These are phyloP conservation scores for Solanum appendiculatum DNA, from an alignment of 257 asterid genomes.

Conservation along the genomic window DNA sequence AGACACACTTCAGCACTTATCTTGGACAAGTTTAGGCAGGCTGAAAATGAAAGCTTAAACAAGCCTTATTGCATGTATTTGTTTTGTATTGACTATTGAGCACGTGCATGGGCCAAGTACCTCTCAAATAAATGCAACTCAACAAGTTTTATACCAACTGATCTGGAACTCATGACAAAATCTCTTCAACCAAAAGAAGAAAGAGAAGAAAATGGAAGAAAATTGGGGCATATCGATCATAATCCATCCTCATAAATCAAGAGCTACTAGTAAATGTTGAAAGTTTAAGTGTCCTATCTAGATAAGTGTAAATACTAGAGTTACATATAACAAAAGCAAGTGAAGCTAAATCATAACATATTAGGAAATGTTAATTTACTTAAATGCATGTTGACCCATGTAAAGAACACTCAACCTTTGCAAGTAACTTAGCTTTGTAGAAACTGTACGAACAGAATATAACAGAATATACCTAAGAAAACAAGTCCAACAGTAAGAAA, in stretches of 20 bases:
- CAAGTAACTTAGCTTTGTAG: background rate
- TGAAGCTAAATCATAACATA: background rate
- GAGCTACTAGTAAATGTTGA: background rate
- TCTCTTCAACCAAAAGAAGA: background rate
- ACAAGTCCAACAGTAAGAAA: background rate
- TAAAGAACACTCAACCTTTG: background rate
- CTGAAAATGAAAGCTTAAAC: background rate
- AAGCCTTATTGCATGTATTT: background rate
- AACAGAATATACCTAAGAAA: background rate
- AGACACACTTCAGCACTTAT: background rate
- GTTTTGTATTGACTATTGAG: background rate
- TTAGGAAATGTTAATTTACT: background rate
- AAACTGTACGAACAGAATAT: background rate
- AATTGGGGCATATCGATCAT: background rate
- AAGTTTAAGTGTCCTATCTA: background rate
- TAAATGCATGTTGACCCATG: background rate
- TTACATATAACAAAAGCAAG: background rate
- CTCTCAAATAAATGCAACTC: background rate
- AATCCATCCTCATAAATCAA: background rate
- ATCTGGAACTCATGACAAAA: background rate
- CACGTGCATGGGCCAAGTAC: background rate
- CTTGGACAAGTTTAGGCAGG: background rate
- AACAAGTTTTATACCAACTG: background rate
- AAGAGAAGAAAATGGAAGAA: background rate
- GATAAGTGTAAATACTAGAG: background rate